These are phyloP conservation scores for Phascolomyces articulosus DNA, from an alignment of 371 early-diverging fungal species.

Conservation along the genomic window DNA sequence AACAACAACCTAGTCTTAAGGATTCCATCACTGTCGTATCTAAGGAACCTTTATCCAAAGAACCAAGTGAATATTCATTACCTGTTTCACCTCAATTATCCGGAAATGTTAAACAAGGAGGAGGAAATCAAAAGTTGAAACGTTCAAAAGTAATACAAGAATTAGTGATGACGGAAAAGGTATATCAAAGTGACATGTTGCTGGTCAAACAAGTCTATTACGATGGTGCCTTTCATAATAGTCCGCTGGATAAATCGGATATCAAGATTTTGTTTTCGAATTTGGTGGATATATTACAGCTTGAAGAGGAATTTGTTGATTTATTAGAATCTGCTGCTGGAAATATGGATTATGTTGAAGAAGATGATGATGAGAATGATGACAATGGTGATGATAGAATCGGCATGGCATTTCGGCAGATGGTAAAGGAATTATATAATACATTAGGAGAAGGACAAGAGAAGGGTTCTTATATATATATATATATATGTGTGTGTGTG, in stretches of 20 bases:
- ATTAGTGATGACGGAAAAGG: slow-evolving; percentile 70
- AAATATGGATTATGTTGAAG: slow-evolving; percentile 21
- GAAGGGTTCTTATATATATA: not conserved
- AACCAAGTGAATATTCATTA: slow-evolving; percentile 14
- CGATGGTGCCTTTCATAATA: slow-evolving; percentile 50
- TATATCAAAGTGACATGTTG: slow-evolving; percentile 72
- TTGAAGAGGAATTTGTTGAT: slow-evolving; percentile 52
- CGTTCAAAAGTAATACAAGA: slow-evolving; percentile 63
- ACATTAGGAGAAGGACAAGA: too few species aligned
- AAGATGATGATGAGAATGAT: slow-evolving; percentile 20
- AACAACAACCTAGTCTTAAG: slow-evolving; percentile 18
- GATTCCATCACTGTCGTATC: slow-evolving; percentile 25
- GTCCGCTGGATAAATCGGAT: slow-evolving; percentile 53
- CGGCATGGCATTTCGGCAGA: slow-evolving; percentile 62
- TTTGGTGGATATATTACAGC: slow-evolving; percentile 59
- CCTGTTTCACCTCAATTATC: slow-evolving; percentile 21
- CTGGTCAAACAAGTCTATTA: slow-evolving; percentile 63
- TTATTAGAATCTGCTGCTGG: slow-evolving; percentile 49
- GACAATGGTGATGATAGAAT: slow-evolving; percentile 37
- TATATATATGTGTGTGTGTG: not conserved
- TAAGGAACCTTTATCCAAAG: slow-evolving; percentile 12
- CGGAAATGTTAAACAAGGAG: slow-evolving; percentile 15
- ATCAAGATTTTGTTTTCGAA: slow-evolving; percentile 71
- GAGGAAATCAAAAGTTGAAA: slow-evolving; percentile 20
- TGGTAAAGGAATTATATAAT: too few species aligned